Evolutionary conservation across 257 asterid species (phyloP).

Genomic region (Verbascum thapsus): DNA sequence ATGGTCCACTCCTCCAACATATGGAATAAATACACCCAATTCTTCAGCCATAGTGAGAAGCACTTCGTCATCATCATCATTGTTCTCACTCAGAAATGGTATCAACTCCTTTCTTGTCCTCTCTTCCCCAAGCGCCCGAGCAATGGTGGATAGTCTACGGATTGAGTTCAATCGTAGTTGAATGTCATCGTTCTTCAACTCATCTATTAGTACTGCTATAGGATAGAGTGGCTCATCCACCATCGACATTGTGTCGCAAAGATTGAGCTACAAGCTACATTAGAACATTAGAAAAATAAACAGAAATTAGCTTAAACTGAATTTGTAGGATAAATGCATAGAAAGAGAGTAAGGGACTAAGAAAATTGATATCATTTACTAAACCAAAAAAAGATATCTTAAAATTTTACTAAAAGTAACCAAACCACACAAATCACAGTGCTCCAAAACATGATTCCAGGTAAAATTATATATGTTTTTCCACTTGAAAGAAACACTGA

Average conservation of each 20-base stretch:
- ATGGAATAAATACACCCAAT: slow-evolving; percentile 88
- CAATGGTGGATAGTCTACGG: slow-evolving; percentile 85
- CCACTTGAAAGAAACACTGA: neutral
- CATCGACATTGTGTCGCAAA: slow-evolving; percentile 62
- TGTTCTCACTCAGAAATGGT: slow-evolving; percentile 85
- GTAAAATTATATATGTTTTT: neutral
- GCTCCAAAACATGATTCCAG: slow-evolving; percentile 12
- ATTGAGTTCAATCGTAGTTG: slow-evolving; percentile 82
- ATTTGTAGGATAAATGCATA: slow-evolving; percentile 1
- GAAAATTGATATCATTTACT: slow-evolving; percentile 2
- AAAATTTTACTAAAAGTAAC: slow-evolving; percentile 15
- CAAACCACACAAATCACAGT: slow-evolving; percentile 12
- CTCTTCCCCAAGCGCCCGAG: slow-evolving; percentile 97
- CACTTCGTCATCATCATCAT: slow-evolving; percentile 91
- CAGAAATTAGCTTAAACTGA: slow-evolving; percentile 11
- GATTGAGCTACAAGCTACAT: slow-evolving; percentile 18
- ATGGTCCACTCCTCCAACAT: slow-evolving; percentile 89
- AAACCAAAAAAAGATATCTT: neutral
- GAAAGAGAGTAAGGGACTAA: neutral
- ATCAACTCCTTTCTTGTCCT: slow-evolving; percentile 88
- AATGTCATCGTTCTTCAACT: slow-evolving; percentile 90
- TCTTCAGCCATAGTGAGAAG: slow-evolving; percentile 93
- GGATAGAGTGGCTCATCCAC: slow-evolving; percentile 95
- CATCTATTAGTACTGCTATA: slow-evolving; percentile 90
- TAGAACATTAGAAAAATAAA: slow-evolving; percentile 11